Conservation (phyloP, 441 rosid species). For the Flueggea neowawraea region DNA sequence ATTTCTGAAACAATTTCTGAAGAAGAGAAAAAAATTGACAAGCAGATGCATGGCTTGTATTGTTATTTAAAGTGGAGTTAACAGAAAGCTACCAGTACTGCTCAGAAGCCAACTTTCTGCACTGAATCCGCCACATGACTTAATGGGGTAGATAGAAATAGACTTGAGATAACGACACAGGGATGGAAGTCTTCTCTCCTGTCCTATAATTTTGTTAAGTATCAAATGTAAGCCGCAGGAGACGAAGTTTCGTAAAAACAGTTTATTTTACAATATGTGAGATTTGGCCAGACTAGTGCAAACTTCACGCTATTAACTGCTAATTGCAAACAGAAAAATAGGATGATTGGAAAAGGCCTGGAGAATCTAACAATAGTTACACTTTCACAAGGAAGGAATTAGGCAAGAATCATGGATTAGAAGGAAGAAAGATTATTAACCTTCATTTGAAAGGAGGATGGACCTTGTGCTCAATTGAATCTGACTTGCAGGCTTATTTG, state of each 20-base stretch:
- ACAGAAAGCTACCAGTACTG: slow-evolving; percentile 57
- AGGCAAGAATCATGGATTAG: not conserved
- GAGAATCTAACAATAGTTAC: too few species aligned
- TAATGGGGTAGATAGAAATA: slow-evolving; percentile 73
- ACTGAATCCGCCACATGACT: slow-evolving; percentile 87
- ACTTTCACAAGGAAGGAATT: too few species aligned
- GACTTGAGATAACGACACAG: slow-evolving; percentile 48
- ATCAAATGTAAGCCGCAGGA: slow-evolving; percentile 14
- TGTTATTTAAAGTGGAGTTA: not conserved
- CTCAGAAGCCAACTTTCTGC: slow-evolving; percentile 80
- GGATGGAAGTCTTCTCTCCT: slow-evolving; percentile 23
- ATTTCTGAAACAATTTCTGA: not conserved
- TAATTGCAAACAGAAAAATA: not conserved
- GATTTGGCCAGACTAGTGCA: too few species aligned
- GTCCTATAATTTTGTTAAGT: slow-evolving; percentile 40
- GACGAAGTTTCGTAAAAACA: not conserved
- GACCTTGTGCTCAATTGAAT: slow-evolving; percentile 23
- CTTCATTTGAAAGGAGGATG: slow-evolving; percentile 38
- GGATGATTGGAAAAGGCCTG: too few species aligned
- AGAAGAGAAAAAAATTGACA: too few species aligned
- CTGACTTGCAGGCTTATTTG: slow-evolving; percentile 33
- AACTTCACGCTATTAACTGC: too few species aligned
- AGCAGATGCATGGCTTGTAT: too few species aligned
- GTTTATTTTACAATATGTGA: not conserved
- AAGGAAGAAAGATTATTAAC: slow-evolving; percentile 22